Conservation (phyloP, 2,329 filamentous ascomycete species). For the Claviceps citrina region DNA sequence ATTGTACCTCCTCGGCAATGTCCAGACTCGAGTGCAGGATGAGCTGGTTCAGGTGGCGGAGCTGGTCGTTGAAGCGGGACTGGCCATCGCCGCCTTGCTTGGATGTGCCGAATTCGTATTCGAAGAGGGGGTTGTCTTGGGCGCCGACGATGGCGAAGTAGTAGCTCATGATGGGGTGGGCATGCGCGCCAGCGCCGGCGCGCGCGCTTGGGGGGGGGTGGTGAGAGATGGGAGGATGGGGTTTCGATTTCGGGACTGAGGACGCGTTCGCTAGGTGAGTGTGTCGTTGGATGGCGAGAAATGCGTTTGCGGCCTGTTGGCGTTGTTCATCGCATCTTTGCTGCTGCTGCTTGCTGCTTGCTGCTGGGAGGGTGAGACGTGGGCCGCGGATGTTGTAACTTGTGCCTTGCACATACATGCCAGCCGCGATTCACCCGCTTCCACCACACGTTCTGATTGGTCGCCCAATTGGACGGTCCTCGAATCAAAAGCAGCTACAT, state of each 20-base stretch:
- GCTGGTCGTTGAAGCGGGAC: constrained; percentile 74
- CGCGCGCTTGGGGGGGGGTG: too few species aligned
- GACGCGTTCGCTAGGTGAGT: too few species aligned
- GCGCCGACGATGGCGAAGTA: constrained; percentile 96
- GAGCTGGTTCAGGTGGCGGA: constrained; percentile 92
- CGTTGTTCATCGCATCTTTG: too few species aligned
- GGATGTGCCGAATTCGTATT: constrained; percentile 91
- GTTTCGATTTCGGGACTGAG: background rate
- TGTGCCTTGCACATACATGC: too few species aligned
- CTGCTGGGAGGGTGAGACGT: too few species aligned
- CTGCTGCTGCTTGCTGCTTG: too few species aligned
- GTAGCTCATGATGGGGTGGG: constrained; percentile 61
- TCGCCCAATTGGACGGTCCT: too few species aligned
- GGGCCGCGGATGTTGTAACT: too few species aligned
- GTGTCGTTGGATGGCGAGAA: too few species aligned
- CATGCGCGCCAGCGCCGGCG: constrained; percentile 1
- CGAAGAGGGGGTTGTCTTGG: constrained; percentile 89
- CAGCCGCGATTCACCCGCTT: background rate
- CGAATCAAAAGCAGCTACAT: too few species aligned
- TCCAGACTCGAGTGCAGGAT: constrained; percentile 88
- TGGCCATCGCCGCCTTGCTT: constrained; percentile 91
- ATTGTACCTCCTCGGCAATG: constrained; percentile 92
- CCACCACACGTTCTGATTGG: too few species aligned
- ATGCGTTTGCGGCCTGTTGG: too few species aligned
- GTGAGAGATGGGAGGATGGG: background rate